A percentile compares a stretch with the other conserved stretches of the same genome.
Evolutionary conservation across 2,329 filamentous ascomycete species (phyloP).

Genomic region (Onygena corvina): DNA sequence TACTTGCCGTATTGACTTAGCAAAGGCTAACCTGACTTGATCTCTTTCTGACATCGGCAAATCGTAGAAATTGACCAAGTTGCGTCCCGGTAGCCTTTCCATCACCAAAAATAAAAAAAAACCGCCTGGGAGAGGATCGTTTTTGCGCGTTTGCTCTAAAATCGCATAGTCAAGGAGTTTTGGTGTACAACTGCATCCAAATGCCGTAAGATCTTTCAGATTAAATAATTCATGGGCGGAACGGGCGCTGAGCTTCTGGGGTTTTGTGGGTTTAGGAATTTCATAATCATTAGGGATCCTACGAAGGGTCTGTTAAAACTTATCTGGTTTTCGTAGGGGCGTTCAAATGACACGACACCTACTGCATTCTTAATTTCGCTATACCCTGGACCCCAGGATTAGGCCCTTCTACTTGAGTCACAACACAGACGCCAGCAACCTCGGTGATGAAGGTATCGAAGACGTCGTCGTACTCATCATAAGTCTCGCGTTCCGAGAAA

Average conservation of each 20-base stretch:
- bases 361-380: slow-evolving; percentile 15
- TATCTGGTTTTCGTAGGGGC: background rate
- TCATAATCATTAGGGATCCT: slow-evolving; percentile 6
- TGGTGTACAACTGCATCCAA: background rate
- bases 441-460: slow-evolving; percentile 10
- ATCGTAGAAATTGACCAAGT: slow-evolving; percentile 13
- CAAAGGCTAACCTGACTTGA: slow-evolving; percentile 14
- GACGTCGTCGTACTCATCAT: slow-evolving; percentile 2
- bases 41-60: slow-evolving; percentile 14
- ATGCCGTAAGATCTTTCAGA: background rate
- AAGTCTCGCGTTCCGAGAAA: slow-evolving; percentile 10
- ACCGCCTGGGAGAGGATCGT: slow-evolving; percentile 10
- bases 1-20: slow-evolving; percentile 13
- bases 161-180: slow-evolving; percentile 1
- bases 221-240: background rate
- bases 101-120: slow-evolving; percentile 11
- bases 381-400: slow-evolving; percentile 12
- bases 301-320: background rate
- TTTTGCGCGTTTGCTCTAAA: slow-evolving; percentile 6
- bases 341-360: background rate
- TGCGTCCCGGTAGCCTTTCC: slow-evolving; percentile 14
- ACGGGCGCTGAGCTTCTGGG: background rate
- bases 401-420: slow-evolving; percentile 13
- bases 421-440: slow-evolving; percentile 10
- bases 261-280: background rate